These are phyloP conservation scores for Trichoderma sp. DNA, from an alignment of 2,329 filamentous ascomycete species.

Conservation along the genomic window DNA sequence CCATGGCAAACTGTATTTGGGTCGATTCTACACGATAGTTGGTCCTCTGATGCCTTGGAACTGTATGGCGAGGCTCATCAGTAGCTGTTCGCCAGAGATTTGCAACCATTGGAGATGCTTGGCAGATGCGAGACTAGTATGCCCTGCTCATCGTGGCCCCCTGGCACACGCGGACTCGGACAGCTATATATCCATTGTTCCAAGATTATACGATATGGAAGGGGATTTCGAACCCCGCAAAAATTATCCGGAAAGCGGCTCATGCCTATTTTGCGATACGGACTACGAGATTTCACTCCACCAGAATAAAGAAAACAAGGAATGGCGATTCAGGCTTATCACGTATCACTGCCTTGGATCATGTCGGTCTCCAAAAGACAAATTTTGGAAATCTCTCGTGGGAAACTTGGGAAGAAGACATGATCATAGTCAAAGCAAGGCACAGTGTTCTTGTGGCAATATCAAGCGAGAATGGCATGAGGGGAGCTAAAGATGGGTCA, in stretches of 20 bases:
- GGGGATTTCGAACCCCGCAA: background rate
- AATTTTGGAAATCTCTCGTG: background rate
- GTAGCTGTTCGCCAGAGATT: background rate
- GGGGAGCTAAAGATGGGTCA: too few relatives aligned
- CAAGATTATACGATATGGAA: background rate
- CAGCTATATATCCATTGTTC: background rate
- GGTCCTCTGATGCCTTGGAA: background rate
- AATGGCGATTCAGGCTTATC: background rate
- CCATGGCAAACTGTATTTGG: background rate
- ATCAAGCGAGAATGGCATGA: background rate
- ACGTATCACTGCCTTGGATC: background rate
- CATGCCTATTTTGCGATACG: background rate
- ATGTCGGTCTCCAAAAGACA: background rate
- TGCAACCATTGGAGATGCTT: background rate
- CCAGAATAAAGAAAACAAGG: background rate
- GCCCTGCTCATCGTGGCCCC: background rate
- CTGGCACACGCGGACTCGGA: background rate
- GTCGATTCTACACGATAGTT: background rate
- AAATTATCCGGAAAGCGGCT: background rate
- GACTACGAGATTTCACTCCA: background rate
- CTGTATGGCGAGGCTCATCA: background rate
- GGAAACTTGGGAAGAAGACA: background rate
- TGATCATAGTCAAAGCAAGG: background rate
- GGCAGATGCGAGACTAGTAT: background rate
- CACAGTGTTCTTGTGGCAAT: background rate